phyloP scores from a whole-genome alignment of 2,329 filamentous ascomycete genomes.

The Penicillium crustosum region DNA sequence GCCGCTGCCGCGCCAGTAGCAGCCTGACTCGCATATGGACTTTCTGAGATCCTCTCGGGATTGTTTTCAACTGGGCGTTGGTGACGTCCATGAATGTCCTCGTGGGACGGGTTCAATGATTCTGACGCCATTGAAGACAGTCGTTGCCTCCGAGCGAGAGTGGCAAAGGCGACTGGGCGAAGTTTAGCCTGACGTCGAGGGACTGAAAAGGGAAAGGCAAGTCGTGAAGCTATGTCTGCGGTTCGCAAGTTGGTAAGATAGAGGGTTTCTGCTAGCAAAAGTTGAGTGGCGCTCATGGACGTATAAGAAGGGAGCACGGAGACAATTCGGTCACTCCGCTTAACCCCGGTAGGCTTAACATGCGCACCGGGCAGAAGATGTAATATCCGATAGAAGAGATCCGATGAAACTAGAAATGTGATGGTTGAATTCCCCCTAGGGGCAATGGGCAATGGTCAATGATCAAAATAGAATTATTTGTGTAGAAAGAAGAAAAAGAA shows the following conservation, averaged over 20 bases:
- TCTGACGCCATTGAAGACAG: conserved; percentile 38
- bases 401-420: neutral
- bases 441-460: neutral
- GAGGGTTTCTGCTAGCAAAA: conserved; percentile 11
- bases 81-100: conserved; percentile 26
- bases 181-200: conserved; percentile 1
- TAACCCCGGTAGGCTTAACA: conserved; percentile 25
- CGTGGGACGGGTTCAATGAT: conserved; percentile 34
- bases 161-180: conserved; percentile 14
- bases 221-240: neutral
- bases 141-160: conserved; percentile 16
- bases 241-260: conserved; percentile 4
- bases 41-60: conserved; percentile 13
- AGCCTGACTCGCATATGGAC: conserved; percentile 36
- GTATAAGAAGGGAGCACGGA: conserved; percentile 15
- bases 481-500: neutral
- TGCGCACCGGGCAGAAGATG: conserved; percentile 5
- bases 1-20: conserved; percentile 32
- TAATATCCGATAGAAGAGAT: neutral
- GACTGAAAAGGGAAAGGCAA: neutral
- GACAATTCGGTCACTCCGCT: conserved; percentile 25
- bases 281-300: conserved; percentile 19
- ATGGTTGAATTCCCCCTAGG: neutral
- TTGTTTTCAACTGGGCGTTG: conserved; percentile 20
- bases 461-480: neutral